Percentiles rank a stretch among this genome's conserved stretches.
Evolutionary conservation across 1,139 yeast genomes (phyloP).

Genomic region (Scheffersomyces illinoinensis): DNA sequence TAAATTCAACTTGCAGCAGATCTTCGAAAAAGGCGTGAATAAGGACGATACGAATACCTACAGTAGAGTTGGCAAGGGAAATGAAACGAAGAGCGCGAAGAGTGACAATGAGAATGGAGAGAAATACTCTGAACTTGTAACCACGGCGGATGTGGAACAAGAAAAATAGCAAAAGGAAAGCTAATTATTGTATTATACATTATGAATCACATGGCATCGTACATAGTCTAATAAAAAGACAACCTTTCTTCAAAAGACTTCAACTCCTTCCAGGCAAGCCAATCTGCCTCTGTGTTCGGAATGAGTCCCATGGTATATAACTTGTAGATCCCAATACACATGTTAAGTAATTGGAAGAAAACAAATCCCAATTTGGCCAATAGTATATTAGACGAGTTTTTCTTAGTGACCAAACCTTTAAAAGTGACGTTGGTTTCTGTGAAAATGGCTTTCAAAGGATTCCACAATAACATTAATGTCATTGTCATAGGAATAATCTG

Average conservation of each 20-base stretch:
- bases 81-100: constrained; percentile 1
- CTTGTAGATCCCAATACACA: constrained; percentile 83
- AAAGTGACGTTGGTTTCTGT: constrained; percentile 51
- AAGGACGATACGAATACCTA: constrained; percentile 12
- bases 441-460: constrained; percentile 74
- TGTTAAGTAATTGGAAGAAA: constrained; percentile 60
- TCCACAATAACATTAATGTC: constrained; percentile 80
- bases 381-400: constrained; percentile 43
- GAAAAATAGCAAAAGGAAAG: constrained; percentile 4
- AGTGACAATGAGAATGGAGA: constrained; percentile 2
- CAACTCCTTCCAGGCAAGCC: constrained; percentile 80
- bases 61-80: constrained; percentile 12
- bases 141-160: constrained; percentile 3
- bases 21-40: constrained; percentile 48
- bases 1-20: constrained; percentile 64
- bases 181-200: neutral
- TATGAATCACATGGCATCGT: neutral
- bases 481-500: constrained; percentile 91
- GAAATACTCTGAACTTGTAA: constrained; percentile 1
- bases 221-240: neutral
- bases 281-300: constrained; percentile 85
- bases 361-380: constrained; percentile 42
- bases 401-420: constrained; percentile 33
- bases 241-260: constrained; percentile 32
- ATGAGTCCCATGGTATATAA: constrained; percentile 85